These are phyloP conservation scores for Fonsecaea pugnacius DNA, from an alignment of 2,329 filamentous ascomycete species.

Conservation along the genomic window DNA sequence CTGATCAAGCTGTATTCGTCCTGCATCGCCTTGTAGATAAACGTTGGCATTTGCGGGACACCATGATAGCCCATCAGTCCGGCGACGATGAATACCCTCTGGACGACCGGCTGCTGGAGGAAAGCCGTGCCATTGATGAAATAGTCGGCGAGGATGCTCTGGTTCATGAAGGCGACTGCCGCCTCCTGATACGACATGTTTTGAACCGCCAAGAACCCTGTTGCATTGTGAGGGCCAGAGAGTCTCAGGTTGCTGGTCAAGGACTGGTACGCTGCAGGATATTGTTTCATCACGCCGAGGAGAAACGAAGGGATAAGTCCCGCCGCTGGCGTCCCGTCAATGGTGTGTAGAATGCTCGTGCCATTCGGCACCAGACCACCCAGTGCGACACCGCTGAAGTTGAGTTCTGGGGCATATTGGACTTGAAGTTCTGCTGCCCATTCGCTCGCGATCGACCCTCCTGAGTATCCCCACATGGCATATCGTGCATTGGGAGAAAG, in stretches of 20 bases:
- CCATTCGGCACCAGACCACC: conserved; percentile 55
- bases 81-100: neutral
- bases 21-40: conserved; percentile 56
- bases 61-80: conserved; percentile 46
- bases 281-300: conserved; percentile 40
- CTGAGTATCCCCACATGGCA: conserved; percentile 62
- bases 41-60: conserved; percentile 54
- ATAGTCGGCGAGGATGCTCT: conserved; percentile 30
- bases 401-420: conserved; percentile 59
- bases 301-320: conserved; percentile 45
- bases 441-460: conserved; percentile 58
- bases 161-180: conserved; percentile 14
- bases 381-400: conserved; percentile 55
- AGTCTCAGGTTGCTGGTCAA: conserved; percentile 1
- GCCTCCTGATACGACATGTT: conserved; percentile 1
- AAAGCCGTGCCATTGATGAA: conserved; percentile 6
- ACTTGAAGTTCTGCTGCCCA: conserved; percentile 59
- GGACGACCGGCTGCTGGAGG: neutral
- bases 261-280: conserved; percentile 31
- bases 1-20: conserved; percentile 53
- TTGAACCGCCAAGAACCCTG: conserved; percentile 6
- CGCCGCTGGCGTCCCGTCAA: conserved; percentile 42
- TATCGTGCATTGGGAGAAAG: conserved; percentile 40
- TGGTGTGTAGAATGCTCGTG: conserved; percentile 43
- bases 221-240: conserved; percentile 12